A percentile compares a stretch with the other conserved stretches of the same genome.
These are phyloP conservation scores for Gloeopeniophorella convolvens DNA, from an alignment of 768 basidiomycete genomes.

Conservation along the genomic window DNA sequence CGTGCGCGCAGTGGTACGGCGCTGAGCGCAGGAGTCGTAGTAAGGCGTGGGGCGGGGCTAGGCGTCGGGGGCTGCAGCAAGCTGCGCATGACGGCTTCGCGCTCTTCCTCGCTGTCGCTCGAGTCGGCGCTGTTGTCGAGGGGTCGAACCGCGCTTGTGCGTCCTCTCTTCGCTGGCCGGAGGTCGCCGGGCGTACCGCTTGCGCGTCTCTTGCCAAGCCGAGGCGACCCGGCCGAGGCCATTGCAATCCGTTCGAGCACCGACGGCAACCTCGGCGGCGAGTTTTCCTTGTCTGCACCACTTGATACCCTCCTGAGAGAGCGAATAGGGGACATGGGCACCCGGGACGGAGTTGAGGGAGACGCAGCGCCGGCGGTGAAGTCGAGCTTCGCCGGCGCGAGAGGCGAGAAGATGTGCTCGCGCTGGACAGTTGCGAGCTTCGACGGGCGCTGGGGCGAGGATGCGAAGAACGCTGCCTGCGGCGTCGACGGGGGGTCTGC, in stretches of 20 bases:
- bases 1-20: neutral
- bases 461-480: neutral
- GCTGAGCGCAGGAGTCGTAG: neutral
- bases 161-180: constrained; percentile 7
- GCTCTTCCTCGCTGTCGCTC: constrained; percentile 12
- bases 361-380: constrained; percentile 3
- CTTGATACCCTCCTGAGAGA: constrained; percentile 24
- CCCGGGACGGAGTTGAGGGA: constrained; percentile 18
- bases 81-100: constrained; percentile 7
- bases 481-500: constrained; percentile 14
- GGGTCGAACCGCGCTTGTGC: neutral
- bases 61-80: constrained; percentile 4
- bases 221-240: constrained; percentile 28
- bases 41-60: neutral
- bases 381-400: constrained; percentile 15
- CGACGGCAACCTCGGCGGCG: constrained; percentile 35
- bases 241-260: constrained; percentile 42
- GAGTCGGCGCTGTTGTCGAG: neutral
- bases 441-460: constrained; percentile 17
- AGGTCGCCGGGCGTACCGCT: constrained; percentile 29
- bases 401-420: constrained; percentile 6
- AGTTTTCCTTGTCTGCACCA: constrained; percentile 54
- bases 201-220: constrained; percentile 40
- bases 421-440: constrained; percentile 8
- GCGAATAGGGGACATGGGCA: constrained; percentile 16